A percentile compares a stretch with the other conserved stretches of the same genome.
Conservation (phyloP, 225 moss, liverwort and hornwort species). For the Antitrichia curtipendula region DNA sequence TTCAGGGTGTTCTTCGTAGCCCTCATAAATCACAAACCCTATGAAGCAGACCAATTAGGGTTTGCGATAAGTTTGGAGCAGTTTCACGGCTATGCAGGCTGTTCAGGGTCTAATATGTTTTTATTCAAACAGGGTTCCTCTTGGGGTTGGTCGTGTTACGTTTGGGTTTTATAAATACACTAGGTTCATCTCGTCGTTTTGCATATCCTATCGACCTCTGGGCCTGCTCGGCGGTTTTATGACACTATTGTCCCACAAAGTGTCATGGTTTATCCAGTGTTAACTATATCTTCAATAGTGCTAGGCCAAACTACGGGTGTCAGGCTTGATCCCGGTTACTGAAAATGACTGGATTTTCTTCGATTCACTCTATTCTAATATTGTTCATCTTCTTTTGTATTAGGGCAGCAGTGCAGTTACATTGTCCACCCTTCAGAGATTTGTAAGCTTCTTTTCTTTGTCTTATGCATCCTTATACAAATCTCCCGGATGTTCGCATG, state of each 20-base stretch:
- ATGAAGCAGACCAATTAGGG: neutral
- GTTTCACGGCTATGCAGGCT: neutral
- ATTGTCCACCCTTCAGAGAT: constrained; percentile 75
- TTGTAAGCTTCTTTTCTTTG: constrained; percentile 49
- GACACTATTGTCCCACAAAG: neutral
- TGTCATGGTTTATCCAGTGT: neutral
- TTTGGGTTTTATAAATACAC: neutral
- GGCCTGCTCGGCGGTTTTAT: neutral
- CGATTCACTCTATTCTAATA: neutral
- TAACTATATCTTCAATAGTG: neutral
- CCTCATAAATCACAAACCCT: neutral
- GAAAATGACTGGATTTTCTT: neutral
- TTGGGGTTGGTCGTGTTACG: neutral
- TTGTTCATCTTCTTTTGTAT: neutral
- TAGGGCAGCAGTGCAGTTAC: constrained; percentile 88
- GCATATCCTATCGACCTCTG: neutral
- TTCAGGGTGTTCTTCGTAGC: neutral
- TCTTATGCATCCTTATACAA: neutral
- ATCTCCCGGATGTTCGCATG: neutral
- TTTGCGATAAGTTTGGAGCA: neutral
- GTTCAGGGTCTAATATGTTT: neutral
- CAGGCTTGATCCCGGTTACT: neutral
- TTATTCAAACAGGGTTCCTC: neutral
- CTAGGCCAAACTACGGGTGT: neutral
- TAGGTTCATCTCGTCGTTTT: neutral